phyloP scores from a whole-genome alignment of 305 asterid genomes.

The Fraxinus albicans region DNA sequence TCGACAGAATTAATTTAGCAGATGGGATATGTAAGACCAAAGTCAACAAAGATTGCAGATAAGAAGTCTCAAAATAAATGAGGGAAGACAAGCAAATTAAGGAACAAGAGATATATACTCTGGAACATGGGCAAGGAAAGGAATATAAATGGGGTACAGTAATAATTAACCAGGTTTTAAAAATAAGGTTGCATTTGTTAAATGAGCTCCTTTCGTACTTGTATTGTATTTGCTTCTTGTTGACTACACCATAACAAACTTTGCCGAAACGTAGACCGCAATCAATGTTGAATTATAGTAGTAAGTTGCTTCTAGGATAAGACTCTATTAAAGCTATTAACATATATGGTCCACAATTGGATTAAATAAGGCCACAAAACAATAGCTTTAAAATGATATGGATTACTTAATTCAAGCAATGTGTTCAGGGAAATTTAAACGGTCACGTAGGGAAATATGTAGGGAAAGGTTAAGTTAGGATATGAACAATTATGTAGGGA shows the following conservation, averaged over 20 bases:
- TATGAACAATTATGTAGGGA: neutral
- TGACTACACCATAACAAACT: neutral
- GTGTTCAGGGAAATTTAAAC: neutral
- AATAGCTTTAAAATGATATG: neutral
- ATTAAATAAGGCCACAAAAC: neutral
- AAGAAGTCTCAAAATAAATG: neutral
- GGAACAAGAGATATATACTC: neutral
- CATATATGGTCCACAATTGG: neutral
- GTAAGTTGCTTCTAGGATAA: neutral
- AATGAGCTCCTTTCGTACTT: neutral
- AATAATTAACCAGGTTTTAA: neutral
- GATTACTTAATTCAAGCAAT: neutral
- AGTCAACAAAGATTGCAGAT: neutral
- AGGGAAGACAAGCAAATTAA: neutral
- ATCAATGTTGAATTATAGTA: neutral
- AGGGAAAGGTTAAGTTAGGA: neutral
- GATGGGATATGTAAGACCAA: neutral
- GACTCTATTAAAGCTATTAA: neutral
- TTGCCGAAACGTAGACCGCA: neutral
- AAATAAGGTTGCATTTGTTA: neutral
- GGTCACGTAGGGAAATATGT: neutral
- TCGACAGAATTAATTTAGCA: neutral
- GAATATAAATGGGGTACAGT: neutral
- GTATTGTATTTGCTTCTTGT: neutral
- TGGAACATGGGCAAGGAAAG: neutral